Evolutionary conservation across 2,329 filamentous ascomycete genomes (phyloP).

Genomic region (Penicillium vulpinum): DNA sequence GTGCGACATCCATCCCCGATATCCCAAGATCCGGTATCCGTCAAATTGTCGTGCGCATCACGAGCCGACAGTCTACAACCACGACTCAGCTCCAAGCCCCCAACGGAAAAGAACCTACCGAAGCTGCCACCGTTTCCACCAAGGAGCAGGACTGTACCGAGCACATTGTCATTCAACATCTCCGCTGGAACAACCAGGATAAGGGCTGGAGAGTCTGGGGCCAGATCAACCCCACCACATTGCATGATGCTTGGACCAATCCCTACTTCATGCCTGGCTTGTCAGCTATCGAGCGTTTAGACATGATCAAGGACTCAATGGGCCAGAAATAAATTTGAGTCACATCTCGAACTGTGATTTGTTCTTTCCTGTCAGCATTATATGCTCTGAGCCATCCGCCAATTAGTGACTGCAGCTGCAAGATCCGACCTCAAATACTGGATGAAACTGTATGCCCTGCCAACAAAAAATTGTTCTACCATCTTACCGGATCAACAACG

Average conservation of each 20-base stretch:
- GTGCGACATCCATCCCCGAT: slow-evolving; percentile 43
- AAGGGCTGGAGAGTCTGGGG: slow-evolving; percentile 55
- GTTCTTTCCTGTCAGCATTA: background rate
- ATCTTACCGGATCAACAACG: background rate
- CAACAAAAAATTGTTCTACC: background rate
- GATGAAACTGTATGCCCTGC: background rate
- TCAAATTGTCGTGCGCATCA: slow-evolving; percentile 43
- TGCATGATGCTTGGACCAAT: slow-evolving; percentile 38
- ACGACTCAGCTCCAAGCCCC: slow-evolving; percentile 15
- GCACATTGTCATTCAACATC: slow-evolving; percentile 54
- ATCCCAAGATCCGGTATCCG: slow-evolving; percentile 40
- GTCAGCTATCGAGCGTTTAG: slow-evolving; percentile 37
- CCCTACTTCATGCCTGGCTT: slow-evolving; percentile 40
- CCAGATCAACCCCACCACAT: slow-evolving; percentile 43
- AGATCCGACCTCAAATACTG: background rate
- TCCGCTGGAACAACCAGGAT: slow-evolving; percentile 43
- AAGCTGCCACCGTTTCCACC: slow-evolving; percentile 17
- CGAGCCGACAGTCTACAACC: slow-evolving; percentile 39
- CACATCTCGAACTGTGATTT: background rate
- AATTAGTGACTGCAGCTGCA: background rate
- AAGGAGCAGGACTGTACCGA: slow-evolving; percentile 49
- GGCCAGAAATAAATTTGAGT: slow-evolving; percentile 2
- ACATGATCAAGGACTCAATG: slow-evolving; percentile 31
- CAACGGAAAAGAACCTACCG: background rate
- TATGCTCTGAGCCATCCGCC: background rate